Evolutionary conservation across 768 basidiomycete genomes (phyloP).

Genomic region (Mycena indigotica): DNA sequence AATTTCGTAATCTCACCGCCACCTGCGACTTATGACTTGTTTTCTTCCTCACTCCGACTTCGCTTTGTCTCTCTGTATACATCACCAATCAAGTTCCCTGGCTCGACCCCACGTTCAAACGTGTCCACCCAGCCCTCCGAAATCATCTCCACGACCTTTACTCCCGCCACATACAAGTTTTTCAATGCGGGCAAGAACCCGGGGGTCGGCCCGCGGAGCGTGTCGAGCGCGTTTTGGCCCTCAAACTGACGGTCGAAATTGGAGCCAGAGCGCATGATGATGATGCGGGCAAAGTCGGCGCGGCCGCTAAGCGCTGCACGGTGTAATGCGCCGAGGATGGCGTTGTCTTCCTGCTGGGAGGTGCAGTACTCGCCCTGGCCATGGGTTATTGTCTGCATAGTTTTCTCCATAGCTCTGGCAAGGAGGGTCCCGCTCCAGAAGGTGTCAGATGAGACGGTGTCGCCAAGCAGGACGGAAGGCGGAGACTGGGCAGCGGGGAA

Average conservation of each 20-base stretch:
- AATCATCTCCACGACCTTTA: conserved; percentile 42
- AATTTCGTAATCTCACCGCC: no score
- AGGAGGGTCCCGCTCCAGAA: conserved; percentile 36
- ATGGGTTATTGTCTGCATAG: conserved; percentile 33
- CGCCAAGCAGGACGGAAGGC: conserved; percentile 30
- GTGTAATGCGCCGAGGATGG: conserved; percentile 38
- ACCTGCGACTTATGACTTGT: no score
- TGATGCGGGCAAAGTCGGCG: conserved; percentile 40
- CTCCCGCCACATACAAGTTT: conserved; percentile 40
- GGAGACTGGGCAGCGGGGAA: conserved; percentile 33
- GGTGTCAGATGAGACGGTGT: conserved; percentile 35
- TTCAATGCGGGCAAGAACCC: conserved; percentile 37
- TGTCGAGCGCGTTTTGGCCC: conserved; percentile 28
- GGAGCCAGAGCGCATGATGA: conserved; percentile 40
- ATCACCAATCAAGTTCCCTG: conserved; percentile 33
- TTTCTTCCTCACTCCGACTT: no score
- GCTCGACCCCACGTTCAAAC: conserved; percentile 35
- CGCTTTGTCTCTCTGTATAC: conserved; percentile 25
- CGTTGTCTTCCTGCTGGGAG: conserved; percentile 45
- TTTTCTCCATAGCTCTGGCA: conserved; percentile 34
- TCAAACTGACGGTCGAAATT: conserved; percentile 34
- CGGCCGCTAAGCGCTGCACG: conserved; percentile 33
- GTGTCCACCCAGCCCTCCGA: conserved; percentile 35
- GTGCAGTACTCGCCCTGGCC: conserved; percentile 36
- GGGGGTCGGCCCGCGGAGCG: conserved; percentile 32